Base-by-base conservation (phyloP, 2,329 filamentous ascomycete genomes). In the Myriosclerotinia duriaeana region DNA sequence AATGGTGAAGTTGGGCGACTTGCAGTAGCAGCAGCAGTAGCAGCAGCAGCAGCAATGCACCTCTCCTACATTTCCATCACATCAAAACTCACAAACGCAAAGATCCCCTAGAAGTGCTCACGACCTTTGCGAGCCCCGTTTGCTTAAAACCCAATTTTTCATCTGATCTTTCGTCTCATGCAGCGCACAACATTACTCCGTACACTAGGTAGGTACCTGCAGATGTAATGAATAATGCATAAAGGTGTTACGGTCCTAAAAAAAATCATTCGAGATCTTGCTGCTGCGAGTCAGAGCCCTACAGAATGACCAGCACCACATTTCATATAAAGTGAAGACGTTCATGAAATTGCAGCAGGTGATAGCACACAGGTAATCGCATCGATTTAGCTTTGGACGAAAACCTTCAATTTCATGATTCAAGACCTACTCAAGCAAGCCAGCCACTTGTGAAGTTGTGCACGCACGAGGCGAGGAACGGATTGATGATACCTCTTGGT, bases 1-100 rank as follows among this genome's bases (percentile, higher is more conserved):
- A 60, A 48, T 6, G 56, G 56, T 26, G 42, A 58, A 36, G 55
- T 36, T 59, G 42, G 46, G 42, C n/a, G 42, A 36, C 56, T 30
- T 30, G 15, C 7, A 8, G n/a, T n/a, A 40, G 38, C 5, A 40
- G 38, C 38, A 40, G 38, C 38, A 40, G 38, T 4, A 40, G 38
- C 40, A 54, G 38, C 11, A 58, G 38, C 15, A 30, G 38, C 22
- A 58, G 22, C 2, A 58, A 58, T 60, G 55, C 22, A 58, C 38
- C 38, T 36, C 42, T 48, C 17, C 15, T 46, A 22, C 52, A 53
- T 53, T 22, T 48, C 17, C 12, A 34, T 26, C 54, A 42, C 38
- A 40, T 56, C 12, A 56, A 40, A 42, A 56, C 36, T 42, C n/a
- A 59, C 14, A 38, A 12, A 17, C 8, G 14, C 30, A 8, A 46